phyloP scores from a whole-genome alignment of 768 basidiomycete genomes.

The Leccinum subgranulosum region DNA sequence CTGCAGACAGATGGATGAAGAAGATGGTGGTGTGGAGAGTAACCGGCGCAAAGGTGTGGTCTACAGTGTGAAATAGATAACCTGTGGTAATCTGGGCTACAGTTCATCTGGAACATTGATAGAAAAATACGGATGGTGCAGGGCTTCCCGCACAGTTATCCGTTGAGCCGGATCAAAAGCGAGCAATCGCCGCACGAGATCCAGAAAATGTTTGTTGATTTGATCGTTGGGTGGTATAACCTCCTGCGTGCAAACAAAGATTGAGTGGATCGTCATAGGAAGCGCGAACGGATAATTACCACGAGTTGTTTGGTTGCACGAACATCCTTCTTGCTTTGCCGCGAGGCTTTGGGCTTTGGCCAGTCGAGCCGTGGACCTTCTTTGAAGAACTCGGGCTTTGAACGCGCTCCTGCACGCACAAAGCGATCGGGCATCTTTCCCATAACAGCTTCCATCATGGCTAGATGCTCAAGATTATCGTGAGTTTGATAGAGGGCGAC shows the following conservation, averaged over 20 bases:
- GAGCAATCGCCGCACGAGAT: constrained; percentile 83
- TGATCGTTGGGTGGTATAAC: constrained; percentile 77
- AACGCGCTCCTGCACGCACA: constrained; percentile 66
- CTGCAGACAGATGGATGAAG: constrained; percentile 24
- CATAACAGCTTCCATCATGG: constrained; percentile 99
- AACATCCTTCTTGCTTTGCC: constrained; percentile 93
- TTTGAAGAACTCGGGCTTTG: constrained; percentile 93
- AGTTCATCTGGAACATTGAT: constrained; percentile 65
- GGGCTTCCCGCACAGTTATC: constrained; percentile 83
- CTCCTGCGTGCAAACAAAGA: constrained; percentile 46
- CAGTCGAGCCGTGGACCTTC: constrained; percentile 83
- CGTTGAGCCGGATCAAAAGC: constrained; percentile 88
- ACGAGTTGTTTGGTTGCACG: constrained; percentile 73
- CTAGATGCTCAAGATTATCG: constrained; percentile 97
- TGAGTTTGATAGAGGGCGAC: constrained; percentile 99
- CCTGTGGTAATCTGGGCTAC: constrained; percentile 39
- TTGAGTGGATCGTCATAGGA: constrained; percentile 1
- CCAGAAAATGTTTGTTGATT: constrained; percentile 77
- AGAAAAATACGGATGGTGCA: constrained; percentile 84
- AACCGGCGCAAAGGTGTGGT: constrained; percentile 26
- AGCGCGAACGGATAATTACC: constrained; percentile 43
- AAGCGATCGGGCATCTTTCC: constrained; percentile 94
- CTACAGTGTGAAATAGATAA: constrained; percentile 36
- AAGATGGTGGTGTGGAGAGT: constrained; percentile 19
- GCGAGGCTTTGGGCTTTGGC: constrained; percentile 84